phyloP scores from a whole-genome alignment of 257 asterid species.

The Penstemon davidsonii region DNA sequence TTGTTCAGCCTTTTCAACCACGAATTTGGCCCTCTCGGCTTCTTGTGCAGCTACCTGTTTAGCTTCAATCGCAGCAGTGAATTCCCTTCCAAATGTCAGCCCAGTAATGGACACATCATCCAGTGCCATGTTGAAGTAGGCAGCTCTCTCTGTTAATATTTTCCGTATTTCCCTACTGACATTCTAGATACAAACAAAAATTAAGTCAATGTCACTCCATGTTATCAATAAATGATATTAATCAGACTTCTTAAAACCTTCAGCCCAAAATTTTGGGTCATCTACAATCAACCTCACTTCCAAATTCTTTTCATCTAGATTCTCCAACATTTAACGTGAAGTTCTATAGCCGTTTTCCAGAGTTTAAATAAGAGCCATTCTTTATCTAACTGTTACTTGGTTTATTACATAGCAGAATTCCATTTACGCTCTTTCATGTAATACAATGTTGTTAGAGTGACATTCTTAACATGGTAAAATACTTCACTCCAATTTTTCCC shows the following conservation, averaged over 20 bases:
- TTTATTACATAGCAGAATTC: background rate
- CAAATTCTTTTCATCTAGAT: background rate
- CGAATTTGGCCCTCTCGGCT: slow-evolving; percentile 94
- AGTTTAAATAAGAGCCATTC: no score
- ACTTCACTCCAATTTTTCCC: background rate
- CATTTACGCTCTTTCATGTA: background rate
- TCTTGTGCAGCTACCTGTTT: slow-evolving; percentile 96
- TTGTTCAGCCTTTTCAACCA: slow-evolving; percentile 93
- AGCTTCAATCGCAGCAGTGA: slow-evolving; percentile 96
- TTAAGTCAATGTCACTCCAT: background rate
- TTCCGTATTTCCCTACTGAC: slow-evolving; percentile 87
- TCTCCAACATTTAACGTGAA: background rate
- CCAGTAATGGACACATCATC: slow-evolving; percentile 90
- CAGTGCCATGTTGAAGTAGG: slow-evolving; percentile 82
- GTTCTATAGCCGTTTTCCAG: background rate
- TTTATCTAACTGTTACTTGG: background rate
- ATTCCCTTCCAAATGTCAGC: slow-evolving; percentile 84
- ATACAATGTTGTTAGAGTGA: background rate
- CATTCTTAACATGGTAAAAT: background rate
- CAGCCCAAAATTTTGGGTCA: background rate
- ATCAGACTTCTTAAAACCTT: slow-evolving; percentile 9
- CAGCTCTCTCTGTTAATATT: slow-evolving; percentile 78
- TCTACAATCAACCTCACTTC: slow-evolving; percentile 5
- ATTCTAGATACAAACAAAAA: slow-evolving; percentile 40
- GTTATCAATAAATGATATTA: slow-evolving; percentile 1